Base-by-base conservation (phyloP, 2,329 filamentous ascomycete genomes). In the Sordariomycetes sp. region DNA sequence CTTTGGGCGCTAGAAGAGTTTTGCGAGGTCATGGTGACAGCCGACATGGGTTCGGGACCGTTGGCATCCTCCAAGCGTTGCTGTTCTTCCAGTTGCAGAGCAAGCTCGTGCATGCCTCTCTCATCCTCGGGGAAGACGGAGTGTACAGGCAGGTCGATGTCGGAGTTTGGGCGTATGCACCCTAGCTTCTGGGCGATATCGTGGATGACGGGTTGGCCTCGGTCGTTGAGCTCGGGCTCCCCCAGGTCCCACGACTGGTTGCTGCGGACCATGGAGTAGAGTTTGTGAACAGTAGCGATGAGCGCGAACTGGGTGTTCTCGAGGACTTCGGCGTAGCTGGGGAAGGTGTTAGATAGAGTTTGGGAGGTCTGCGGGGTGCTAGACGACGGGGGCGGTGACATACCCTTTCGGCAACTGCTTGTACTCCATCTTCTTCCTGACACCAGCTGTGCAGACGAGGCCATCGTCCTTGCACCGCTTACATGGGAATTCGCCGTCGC, bases 401-500 rank as follows among this genome's bases (percentile, higher is more conserved):
- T 64, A 78, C 66, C 75, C 75, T 61, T 70, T 59, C 9, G 75
- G 75, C 30, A 79, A 52, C 54, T 79, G 74, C 59, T 80, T 80
- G 52, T 75, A 79, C 46, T 79, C 75, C n/a, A 73, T 74, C 70
- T 79, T 79, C 49, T 79, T 79, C 41, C 75, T 61, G 11, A 72
- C 69, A 7, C 75, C 75, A 12, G 74, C 73, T 7, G 72, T 78
- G 55, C 75, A 79, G 15, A 79, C 71, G 7, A 78, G 59, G 12
- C 73, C 73, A 40, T 80, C 75, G 44, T 79, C 74, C 54, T 76
- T 79, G 53, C 75, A 80, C 46, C 75, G 61, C 56, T 79, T 79
- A 53, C 75, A 80, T 8, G 75, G 75, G 37, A 77, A 78, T 47
- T 79, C 74, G 40, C 75, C 75, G 42, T 79, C 74, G 48, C 75